phyloP scores from a whole-genome alignment of 2,329 filamentous ascomycete genomes.

The Neopestalotiopsis sp. region DNA sequence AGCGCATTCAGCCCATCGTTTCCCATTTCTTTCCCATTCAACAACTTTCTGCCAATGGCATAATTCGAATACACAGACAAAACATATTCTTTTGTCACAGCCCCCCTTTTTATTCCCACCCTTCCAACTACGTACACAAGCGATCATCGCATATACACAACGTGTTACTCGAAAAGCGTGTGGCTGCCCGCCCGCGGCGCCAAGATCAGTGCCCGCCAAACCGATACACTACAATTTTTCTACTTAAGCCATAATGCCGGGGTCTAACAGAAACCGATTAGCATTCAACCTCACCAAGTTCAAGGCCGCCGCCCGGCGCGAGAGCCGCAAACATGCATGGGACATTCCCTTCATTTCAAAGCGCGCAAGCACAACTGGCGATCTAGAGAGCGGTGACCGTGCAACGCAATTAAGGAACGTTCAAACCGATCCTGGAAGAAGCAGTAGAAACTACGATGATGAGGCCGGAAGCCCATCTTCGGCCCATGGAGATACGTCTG shows the following conservation, averaged over 20 bases:
- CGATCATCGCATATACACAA: not conserved
- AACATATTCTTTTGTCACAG: not conserved
- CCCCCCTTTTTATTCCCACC: not conserved
- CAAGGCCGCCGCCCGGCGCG: slow-evolving; percentile 7
- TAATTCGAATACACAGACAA: not conserved
- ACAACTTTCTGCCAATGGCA: not conserved
- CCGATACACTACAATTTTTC: not conserved
- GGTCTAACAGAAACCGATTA: not conserved
- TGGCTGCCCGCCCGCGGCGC: not conserved
- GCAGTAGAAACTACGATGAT: slow-evolving; percentile 36
- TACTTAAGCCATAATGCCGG: slow-evolving; percentile 1
- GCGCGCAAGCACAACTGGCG: slow-evolving; percentile 6
- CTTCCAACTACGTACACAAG: not conserved
- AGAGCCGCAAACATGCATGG: slow-evolving; percentile 8
- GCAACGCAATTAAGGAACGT: slow-evolving; percentile 26
- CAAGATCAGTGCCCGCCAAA: not conserved
- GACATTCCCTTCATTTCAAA: not conserved
- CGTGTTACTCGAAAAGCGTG: not conserved
- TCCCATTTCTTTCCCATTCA: not conserved
- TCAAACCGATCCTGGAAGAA: not conserved
- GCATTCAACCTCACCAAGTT: slow-evolving; percentile 12
- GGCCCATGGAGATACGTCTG: not conserved
- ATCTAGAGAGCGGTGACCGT: slow-evolving; percentile 25
- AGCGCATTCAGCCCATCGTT: not conserved
- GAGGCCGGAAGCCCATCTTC: slow-evolving; percentile 17